Evolutionary conservation across 208 protist genomes (phyloP), one percentile per base, ranked within the genome.

Genomic region (Trypanosomatidae sp.): DNA sequence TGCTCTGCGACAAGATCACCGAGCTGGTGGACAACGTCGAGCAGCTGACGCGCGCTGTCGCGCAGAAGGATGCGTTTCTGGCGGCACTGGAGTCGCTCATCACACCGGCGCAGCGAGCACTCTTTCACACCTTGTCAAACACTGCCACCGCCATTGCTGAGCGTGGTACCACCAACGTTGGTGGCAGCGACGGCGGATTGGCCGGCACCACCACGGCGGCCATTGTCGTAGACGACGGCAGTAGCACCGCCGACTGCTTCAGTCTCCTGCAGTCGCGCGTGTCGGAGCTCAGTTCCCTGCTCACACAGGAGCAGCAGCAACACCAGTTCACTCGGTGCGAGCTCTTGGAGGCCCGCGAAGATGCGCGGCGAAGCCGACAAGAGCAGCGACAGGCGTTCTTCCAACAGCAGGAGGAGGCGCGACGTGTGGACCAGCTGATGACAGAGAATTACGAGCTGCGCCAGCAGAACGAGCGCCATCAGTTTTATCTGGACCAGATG

Each of bases 1-100:
- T 60, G 13, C 44, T 80, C 46, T 71, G 75, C 39, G 71, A 64
- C 28, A 78, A 78, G 46, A 69, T 82, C 43, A 76, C 73, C 15
- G 74, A 86, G 67, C 62, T 90, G 66, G 60, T 83, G 74, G 58
- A 78, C 56, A 72, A 64, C 74, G 62, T 80, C 64, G 79, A 82
- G 62, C 46, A 87, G 70, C 66, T 84, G 71, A 71, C 70, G 47
- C 50, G 69, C 6, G 44, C 69, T 3, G 69, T 80, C 43, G 53
- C 68, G 55, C 76, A 80, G 62, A 74, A 67, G 65, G 76, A 80
- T 47, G 69, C 72, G 2, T 71, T 69, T n/a, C 76, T 80, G 19
- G 70, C 76, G 8, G 62, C 76, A 6, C 64, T 80, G 13, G 76
- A 75, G 65, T 71, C 69, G n/a, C 46, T 80, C 47, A 80, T 80